Evolutionary conservation across 176 grass and related monocot genomes (phyloP), one percentile per base, ranked within the genome.

Genomic region (Secale cereale): DNA sequence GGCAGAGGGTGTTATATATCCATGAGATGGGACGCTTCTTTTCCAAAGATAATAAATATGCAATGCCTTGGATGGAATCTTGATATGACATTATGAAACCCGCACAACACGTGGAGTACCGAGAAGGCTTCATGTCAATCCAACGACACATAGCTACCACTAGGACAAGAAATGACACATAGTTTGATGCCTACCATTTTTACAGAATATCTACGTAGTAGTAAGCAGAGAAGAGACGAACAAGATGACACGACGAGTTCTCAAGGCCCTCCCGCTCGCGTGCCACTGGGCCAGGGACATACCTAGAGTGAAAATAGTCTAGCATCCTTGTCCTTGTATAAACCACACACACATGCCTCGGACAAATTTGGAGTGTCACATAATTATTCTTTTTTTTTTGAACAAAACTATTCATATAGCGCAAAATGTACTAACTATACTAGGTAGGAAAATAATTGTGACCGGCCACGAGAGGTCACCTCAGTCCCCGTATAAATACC

Each of bases 391-490:
- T 12, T 41, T 11, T 11, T 43, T 43, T 43, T 41, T 43, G 40
- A 12, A 0, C 39, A 40, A 50, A 50, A 17, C 46, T 8, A 56
- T 20, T 20, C 52, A 56, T 54, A 54, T 8, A 54, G 6, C 46
- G 17, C 15, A 50, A 50, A 50, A 50, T 50, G 15, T 17, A 50
- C 15, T 17, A 12, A 48, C 14, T 16, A 48, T 16, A 16, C 4
- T 16, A 5, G 4, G 4, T 48, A 16, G 45, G 4, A 16, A 15
- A 48, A 48, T 16, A 48, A 48, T 16, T 14, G 4, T 48, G 56
- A 96, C 91, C 71, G 82, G 59, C 70, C 25, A 86, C 76, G 88
- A 22, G 50, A 65, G 73, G 85, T 94, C 1, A 35, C 8, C 20
- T 40, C 30, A 7, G 3, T 27, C 33, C 11, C 0, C 4, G 0